These are phyloP conservation scores for Leucogyrophana mollusca DNA, from an alignment of 768 basidiomycete species.

Conservation along the genomic window DNA sequence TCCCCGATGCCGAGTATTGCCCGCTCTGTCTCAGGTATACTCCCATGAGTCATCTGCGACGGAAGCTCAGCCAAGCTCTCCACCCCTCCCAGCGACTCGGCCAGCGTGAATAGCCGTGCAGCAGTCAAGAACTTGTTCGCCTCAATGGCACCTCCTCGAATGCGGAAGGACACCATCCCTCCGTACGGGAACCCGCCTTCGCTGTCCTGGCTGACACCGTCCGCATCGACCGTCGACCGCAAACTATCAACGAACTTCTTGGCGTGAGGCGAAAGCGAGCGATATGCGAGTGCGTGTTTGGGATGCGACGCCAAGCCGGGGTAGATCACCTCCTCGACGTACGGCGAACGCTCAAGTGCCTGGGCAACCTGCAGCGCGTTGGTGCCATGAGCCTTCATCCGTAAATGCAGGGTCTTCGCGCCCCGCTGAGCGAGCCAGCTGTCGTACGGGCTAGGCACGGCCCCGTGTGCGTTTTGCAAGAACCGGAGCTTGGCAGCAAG, in stretches of 20 bases:
- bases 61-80: conserved; percentile 91
- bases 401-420: conserved; percentile 85
- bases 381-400: conserved; percentile 83
- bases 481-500: conserved; percentile 67
- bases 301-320: conserved; percentile 75
- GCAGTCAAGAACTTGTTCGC: conserved; percentile 69
- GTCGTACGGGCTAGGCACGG: conserved; percentile 84
- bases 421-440: conserved; percentile 89
- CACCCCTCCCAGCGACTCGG: conserved; percentile 89
- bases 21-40: conserved; percentile 68
- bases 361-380: conserved; percentile 79
- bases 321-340: conserved; percentile 83
- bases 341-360: conserved; percentile 49
- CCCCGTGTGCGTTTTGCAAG: conserved; percentile 87
- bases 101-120: conserved; percentile 71
- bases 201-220: conserved; percentile 16
- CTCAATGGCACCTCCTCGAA: conserved; percentile 47
- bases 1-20: conserved; percentile 73
- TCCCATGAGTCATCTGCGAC: conserved; percentile 85
- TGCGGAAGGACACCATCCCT: conserved; percentile 82
- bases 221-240: conserved; percentile 24
- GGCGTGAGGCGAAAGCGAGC: conserved; percentile 67
- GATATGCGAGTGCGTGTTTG: conserved; percentile 62
- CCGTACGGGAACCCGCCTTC: conserved; percentile 78
- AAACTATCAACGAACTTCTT: conserved; percentile 53